These are phyloP conservation scores for Lepidium sativum DNA, from an alignment of 345 rosid species.

Conservation along the genomic window DNA sequence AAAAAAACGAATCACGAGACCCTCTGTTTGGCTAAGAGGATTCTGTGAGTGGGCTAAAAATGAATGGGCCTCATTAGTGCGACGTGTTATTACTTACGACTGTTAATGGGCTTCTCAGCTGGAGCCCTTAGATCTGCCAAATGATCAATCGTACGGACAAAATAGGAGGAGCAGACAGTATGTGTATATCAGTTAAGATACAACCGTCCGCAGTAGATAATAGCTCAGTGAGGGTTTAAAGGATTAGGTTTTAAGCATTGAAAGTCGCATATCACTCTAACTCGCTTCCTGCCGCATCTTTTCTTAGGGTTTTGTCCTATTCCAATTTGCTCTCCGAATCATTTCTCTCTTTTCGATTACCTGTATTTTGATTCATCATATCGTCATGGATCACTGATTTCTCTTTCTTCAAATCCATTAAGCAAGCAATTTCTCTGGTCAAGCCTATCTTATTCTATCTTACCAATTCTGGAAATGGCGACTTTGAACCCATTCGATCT, in stretches of 20 bases:
- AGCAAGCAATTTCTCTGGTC: neutral
- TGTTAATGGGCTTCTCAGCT: neutral
- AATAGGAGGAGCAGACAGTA: neutral
- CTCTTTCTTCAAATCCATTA: neutral
- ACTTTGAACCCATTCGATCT: slow-evolving; percentile 75
- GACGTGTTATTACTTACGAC: neutral
- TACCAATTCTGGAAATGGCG: slow-evolving; percentile 42
- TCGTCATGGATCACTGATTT: slow-evolving; percentile 10
- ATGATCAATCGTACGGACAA: neutral
- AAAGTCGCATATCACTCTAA: neutral
- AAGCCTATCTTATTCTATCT: neutral
- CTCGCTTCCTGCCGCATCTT: slow-evolving; percentile 2
- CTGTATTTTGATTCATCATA: neutral
- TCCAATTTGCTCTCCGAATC: neutral
- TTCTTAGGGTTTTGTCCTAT: slow-evolving; percentile 3
- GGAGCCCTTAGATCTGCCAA: neutral
- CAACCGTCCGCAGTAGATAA: neutral
- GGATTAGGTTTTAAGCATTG: slow-evolving; percentile 7
- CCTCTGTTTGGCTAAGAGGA: too few species aligned
- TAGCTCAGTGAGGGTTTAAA: neutral
- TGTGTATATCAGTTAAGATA: too few species aligned
- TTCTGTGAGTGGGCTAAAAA: neutral
- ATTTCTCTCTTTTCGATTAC: neutral
- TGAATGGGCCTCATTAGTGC: neutral
- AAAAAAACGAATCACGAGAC: too few species aligned